phyloP scores from a whole-genome alignment of 192 early-diverging fungal genomes.

The Cetraspora pellucida region DNA sequence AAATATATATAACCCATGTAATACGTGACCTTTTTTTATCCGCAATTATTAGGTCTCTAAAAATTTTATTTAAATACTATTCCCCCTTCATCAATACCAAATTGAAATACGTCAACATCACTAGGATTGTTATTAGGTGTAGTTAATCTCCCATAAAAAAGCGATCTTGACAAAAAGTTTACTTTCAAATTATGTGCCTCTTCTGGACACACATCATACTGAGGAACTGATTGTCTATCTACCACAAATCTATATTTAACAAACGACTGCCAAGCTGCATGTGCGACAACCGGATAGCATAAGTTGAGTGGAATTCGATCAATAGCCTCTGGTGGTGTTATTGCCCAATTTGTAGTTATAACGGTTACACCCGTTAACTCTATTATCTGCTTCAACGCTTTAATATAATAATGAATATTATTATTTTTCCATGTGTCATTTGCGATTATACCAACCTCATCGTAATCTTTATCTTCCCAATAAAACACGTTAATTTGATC shows the following conservation, averaged over 20 bases:
- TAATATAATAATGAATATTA: not conserved
- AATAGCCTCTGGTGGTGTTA: not conserved
- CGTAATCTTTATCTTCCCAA: slow-evolving; percentile 28
- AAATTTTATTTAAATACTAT: not conserved
- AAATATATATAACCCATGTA: too few species aligned
- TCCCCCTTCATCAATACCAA: slow-evolving; percentile 17
- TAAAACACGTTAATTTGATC: slow-evolving; percentile 31
- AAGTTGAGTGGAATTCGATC: slow-evolving; percentile 12
- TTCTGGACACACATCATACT: not conserved
- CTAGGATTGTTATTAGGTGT: not conserved
- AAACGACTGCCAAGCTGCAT: slow-evolving; percentile 11
- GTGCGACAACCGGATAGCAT: not conserved
- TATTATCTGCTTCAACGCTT: slow-evolving; percentile 4
- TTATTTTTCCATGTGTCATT: not conserved
- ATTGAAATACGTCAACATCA: slow-evolving; percentile 16
- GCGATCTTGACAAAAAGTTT: not conserved
- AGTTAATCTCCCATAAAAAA: slow-evolving; percentile 29
- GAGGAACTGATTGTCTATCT: slow-evolving; percentile 21
- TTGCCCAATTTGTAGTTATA: slow-evolving; percentile 18
- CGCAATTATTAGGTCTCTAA: not conserved
- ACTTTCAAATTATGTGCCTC: not conserved
- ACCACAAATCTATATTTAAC: slow-evolving; percentile 34
- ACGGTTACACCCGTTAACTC: not conserved
- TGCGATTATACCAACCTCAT: not conserved
- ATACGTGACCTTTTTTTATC: too few species aligned